Percentiles rank a stretch among this genome's conserved stretches.
Conservation (phyloP, 1,284 basidiomycete species). For the Moesziomyces globuligerus region DNA sequence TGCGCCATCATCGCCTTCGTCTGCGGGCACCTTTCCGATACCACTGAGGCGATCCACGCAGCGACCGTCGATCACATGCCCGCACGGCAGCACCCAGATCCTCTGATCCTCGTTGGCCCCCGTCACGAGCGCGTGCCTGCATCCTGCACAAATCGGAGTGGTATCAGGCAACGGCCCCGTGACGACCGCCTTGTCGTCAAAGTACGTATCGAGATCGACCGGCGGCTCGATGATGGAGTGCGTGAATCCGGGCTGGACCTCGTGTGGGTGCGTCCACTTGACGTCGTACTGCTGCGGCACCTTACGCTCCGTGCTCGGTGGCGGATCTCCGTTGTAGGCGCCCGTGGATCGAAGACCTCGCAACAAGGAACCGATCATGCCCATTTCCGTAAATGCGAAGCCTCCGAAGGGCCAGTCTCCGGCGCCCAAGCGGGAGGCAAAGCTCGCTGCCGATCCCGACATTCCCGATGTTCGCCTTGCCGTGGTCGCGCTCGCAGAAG, state of each 20-base stretch:
- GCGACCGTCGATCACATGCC: slow-evolving; percentile 61
- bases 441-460: neutral
- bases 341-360: slow-evolving; percentile 11
- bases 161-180: slow-evolving; percentile 57
- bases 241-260: slow-evolving; percentile 34
- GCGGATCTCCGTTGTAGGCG: slow-evolving; percentile 1
- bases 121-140: slow-evolving; percentile 51
- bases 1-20: neutral
- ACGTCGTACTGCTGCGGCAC: slow-evolving; percentile 42
- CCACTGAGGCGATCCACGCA: slow-evolving; percentile 54
- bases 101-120: slow-evolving; percentile 49
- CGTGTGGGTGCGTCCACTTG: slow-evolving; percentile 51
- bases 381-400: slow-evolving; percentile 23
- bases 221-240: slow-evolving; percentile 60
- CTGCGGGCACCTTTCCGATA: neutral
- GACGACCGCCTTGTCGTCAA: slow-evolving; percentile 52
- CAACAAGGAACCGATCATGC: slow-evolving; percentile 23
- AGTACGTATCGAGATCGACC: slow-evolving; percentile 58
- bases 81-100: slow-evolving; percentile 60
- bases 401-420: neutral
- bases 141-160: slow-evolving; percentile 60
- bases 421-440: slow-evolving; percentile 17
- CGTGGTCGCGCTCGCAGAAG: slow-evolving; percentile 16
- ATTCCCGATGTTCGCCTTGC: slow-evolving; percentile 5
- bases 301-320: slow-evolving; percentile 22